These are phyloP conservation scores for Suhomyces atakaporum DNA, from an alignment of 1,139 yeast genomes.

Conservation along the genomic window DNA sequence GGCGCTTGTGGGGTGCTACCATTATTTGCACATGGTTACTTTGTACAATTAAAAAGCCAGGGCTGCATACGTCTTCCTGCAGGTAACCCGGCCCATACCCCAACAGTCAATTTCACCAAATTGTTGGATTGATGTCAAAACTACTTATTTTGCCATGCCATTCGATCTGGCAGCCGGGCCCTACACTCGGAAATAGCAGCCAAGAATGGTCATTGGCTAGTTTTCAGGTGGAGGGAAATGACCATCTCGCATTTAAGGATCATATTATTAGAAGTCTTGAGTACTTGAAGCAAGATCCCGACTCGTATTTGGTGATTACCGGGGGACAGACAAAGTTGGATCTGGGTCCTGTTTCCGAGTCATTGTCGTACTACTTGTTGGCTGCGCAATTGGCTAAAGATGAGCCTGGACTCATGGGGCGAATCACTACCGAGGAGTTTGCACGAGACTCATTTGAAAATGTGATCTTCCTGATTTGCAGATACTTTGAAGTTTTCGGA, in stretches of 20 bases:
- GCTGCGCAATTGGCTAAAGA: conserved; percentile 21
- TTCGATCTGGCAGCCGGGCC: conserved; percentile 56
- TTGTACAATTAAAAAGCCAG: neutral
- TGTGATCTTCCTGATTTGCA: conserved; percentile 60
- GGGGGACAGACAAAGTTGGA: conserved; percentile 71
- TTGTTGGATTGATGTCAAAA: conserved; percentile 2
- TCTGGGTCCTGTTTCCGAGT: conserved; percentile 61
- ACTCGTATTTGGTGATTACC: conserved; percentile 51
- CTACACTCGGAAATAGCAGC: conserved; percentile 37
- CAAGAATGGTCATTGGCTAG: conserved; percentile 65
- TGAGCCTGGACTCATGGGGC: conserved; percentile 14
- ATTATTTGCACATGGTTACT: conserved; percentile 40
- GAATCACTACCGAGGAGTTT: conserved; percentile 59
- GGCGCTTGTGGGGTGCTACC: conserved; percentile 64
- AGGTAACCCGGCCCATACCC: neutral
- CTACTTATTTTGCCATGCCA: conserved; percentile 65
- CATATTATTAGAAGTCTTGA: conserved; percentile 52
- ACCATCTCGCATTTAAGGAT: conserved; percentile 64
- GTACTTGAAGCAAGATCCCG: conserved; percentile 30
- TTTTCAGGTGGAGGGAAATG: conserved; percentile 70
- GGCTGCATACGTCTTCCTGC: conserved; percentile 1
- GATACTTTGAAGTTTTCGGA: conserved; percentile 52
- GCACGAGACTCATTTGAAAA: conserved; percentile 86
- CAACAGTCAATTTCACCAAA: neutral
- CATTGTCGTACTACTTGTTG: conserved; percentile 54